These are phyloP conservation scores for Globisporangium paddicum DNA, from an alignment of 352 stramenopile genomes.

Conservation along the genomic window DNA sequence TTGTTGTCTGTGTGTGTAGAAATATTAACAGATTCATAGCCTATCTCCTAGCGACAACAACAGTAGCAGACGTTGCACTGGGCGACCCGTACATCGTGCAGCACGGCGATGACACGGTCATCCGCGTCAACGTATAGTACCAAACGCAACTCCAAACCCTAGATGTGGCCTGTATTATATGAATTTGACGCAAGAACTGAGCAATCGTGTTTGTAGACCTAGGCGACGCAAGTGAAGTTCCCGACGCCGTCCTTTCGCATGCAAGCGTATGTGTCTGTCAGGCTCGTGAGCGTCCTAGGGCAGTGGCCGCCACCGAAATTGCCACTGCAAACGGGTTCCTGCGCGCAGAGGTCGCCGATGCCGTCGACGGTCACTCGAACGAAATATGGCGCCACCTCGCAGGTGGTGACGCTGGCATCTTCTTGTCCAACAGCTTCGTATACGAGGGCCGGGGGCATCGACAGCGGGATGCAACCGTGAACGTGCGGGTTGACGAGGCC, in stretches of 20 bases:
- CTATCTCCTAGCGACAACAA: background rate
- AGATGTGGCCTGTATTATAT: conserved; percentile 1
- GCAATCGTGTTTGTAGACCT: background rate
- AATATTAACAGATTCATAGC: conserved; percentile 1
- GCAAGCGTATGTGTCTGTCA: background rate
- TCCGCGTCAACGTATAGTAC: conserved; percentile 6
- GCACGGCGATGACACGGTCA: background rate
- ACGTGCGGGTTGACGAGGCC: background rate
- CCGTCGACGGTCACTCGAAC: background rate
- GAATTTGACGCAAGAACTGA: background rate
- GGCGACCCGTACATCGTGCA: background rate
- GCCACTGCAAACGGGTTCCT: background rate
- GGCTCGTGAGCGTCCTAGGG: background rate
- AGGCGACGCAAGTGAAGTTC: background rate
- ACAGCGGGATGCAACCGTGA: conserved; percentile 2
- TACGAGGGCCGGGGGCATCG: background rate
- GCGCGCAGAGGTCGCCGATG: conserved; percentile 3
- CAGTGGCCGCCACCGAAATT: background rate
- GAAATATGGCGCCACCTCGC: background rate
- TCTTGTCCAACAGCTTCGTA: background rate
- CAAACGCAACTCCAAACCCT: background rate
- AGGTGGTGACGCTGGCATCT: background rate
- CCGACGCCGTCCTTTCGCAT: background rate
- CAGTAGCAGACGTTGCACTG: background rate
- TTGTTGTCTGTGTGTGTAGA: background rate